A percentile compares a stretch with the other conserved stretches of the same genome.
Conservation (phyloP, 495 filamentous ascomycete genomes). For the Cercophora sp. region DNA sequence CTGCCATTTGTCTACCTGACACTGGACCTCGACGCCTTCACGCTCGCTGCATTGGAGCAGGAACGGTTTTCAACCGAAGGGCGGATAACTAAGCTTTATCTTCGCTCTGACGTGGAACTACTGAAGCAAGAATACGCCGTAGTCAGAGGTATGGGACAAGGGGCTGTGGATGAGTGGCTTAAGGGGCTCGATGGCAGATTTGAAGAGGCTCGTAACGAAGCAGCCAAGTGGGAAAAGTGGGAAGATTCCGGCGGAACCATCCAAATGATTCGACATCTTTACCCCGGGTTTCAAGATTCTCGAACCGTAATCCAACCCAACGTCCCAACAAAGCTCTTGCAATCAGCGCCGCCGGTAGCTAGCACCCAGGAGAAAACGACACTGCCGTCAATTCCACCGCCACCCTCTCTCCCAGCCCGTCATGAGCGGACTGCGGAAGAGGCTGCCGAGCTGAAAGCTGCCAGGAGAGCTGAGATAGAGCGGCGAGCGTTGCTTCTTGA, state of each 20-base stretch:
- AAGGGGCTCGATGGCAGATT: conserved; percentile 63
- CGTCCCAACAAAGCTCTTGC: background rate
- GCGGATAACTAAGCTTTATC: conserved; percentile 59
- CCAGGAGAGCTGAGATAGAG: conserved; percentile 63
- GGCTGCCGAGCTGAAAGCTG: conserved; percentile 52
- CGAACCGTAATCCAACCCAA: background rate
- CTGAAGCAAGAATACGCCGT: conserved; percentile 55
- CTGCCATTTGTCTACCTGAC: conserved; percentile 64
- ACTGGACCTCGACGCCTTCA: conserved; percentile 50
- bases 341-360: background rate
- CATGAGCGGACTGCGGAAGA: conserved; percentile 37
- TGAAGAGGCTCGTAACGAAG: conserved; percentile 52
- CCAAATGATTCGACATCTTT: conserved; percentile 32
- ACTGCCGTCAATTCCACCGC: conserved; percentile 3
- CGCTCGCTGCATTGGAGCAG: conserved; percentile 47
- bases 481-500: conserved; percentile 55
- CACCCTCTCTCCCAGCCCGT: background rate
- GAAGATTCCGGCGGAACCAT: conserved; percentile 47
- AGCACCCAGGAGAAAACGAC: background rate
- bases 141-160: conserved; percentile 55
- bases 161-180: conserved; percentile 66
- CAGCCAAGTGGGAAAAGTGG: conserved; percentile 68
- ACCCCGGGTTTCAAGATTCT: conserved; percentile 17
- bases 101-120: conserved; percentile 50
- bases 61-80: conserved; percentile 40